These are phyloP conservation scores for Agrocybe chaxingu DNA, from an alignment of 768 basidiomycete species.

Conservation along the genomic window DNA sequence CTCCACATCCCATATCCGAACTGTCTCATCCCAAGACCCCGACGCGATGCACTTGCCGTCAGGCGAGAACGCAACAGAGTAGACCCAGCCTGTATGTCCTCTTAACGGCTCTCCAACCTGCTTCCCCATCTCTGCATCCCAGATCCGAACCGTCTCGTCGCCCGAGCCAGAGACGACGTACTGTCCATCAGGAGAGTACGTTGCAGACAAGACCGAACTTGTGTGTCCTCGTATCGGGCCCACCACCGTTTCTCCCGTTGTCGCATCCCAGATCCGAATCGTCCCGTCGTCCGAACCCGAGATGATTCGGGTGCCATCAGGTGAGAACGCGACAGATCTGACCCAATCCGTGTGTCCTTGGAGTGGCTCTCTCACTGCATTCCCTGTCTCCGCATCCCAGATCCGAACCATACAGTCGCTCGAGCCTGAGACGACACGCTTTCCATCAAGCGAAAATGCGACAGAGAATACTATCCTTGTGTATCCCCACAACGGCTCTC, in stretches of 20 bases:
- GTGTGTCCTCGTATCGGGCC: too few relatives aligned
- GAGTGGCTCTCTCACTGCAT: background rate
- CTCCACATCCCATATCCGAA: background rate
- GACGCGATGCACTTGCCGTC: too few relatives aligned
- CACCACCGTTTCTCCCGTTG: too few relatives aligned
- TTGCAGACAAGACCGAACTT: too few relatives aligned
- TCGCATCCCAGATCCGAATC: background rate
- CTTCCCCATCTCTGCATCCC: too few relatives aligned
- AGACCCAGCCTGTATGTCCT: too few relatives aligned
- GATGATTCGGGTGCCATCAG: background rate
- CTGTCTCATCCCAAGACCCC: too few relatives aligned
- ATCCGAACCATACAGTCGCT: conserved; percentile 3
- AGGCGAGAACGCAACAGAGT: too few relatives aligned
- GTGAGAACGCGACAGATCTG: conserved; percentile 1
- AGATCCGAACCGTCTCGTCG: too few relatives aligned
- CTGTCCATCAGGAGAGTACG: too few relatives aligned
- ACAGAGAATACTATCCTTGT: background rate
- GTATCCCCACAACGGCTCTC: background rate
- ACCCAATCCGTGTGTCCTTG: conserved; percentile 5
- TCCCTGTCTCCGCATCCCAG: conserved; percentile 7
- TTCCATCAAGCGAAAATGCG: conserved; percentile 6
- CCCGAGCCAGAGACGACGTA: too few relatives aligned
- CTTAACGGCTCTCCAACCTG: too few relatives aligned
- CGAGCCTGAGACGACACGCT: conserved; percentile 6
- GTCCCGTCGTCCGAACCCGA: background rate